Conservation (phyloP, 768 basidiomycete species). For the Inosperma sp. region DNA sequence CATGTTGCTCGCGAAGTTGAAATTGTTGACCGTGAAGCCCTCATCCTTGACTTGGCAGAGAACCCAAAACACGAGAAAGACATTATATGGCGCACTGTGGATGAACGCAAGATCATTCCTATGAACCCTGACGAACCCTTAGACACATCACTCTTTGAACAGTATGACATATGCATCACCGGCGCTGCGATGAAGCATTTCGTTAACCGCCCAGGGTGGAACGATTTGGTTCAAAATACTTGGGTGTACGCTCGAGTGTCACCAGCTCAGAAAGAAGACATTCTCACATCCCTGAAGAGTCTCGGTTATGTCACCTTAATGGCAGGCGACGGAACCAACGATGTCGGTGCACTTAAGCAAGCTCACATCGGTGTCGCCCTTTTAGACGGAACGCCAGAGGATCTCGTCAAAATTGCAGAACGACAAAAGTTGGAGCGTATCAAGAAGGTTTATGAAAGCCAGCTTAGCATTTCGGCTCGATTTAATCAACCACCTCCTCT, state of each 20-base stretch:
- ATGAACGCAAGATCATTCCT: conserved; percentile 84
- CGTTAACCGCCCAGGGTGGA: conserved; percentile 66
- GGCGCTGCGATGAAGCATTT: conserved; percentile 91
- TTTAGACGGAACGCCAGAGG: conserved; percentile 86
- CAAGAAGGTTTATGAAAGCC: conserved; percentile 97
- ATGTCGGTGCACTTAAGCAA: conserved; percentile 97
- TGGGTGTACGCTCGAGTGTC: conserved; percentile 99
- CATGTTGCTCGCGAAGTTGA: conserved; percentile 97
- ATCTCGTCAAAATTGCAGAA: conserved; percentile 90
- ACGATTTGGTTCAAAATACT: conserved; percentile 82
- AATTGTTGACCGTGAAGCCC: conserved; percentile 90
- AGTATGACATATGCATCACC: conserved; percentile 96
- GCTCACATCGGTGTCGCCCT: conserved; percentile 96
- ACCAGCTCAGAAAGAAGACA: conserved; percentile 91
- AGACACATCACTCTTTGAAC: conserved; percentile 69
- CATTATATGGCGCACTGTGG: conserved; percentile 90
- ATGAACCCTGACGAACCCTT: conserved; percentile 77
- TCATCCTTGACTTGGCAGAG: conserved; percentile 89
- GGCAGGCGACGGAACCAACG: conserved; percentile 99
- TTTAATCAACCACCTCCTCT: conserved; percentile 95
- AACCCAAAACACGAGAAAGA: conserved; percentile 69
- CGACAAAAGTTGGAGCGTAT: conserved; percentile 84
- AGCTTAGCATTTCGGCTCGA: conserved; percentile 81
- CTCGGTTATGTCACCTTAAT: conserved; percentile 93
- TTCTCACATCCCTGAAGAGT: conserved; percentile 83